Percentiles rank a stretch among this genome's conserved stretches.
Evolutionary conservation across 2,329 filamentous ascomycete species (phyloP).

Genomic region (Xylaria sp.): DNA sequence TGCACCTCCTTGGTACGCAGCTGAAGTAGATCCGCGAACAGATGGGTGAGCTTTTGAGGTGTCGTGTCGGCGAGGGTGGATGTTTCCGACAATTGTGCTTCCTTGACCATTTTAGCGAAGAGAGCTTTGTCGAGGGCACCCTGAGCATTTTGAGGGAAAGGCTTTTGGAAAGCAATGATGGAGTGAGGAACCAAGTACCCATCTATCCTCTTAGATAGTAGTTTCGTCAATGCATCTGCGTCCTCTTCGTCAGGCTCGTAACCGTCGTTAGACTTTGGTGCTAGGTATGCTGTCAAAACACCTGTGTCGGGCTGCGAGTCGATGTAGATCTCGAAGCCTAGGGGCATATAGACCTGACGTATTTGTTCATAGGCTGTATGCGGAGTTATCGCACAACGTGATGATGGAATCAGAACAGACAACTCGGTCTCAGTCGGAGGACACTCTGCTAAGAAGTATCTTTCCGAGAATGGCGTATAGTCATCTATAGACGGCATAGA

Average conservation of each 20-base stretch:
- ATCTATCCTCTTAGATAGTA: conserved; percentile 32
- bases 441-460: conserved; percentile 46
- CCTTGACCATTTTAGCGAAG: conserved; percentile 43
- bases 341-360: not conserved
- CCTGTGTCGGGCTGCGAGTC: not conserved
- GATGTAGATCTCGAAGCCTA: conserved; percentile 4
- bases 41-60: conserved; percentile 48
- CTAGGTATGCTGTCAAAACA: conserved; percentile 6
- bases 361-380: conserved; percentile 30
- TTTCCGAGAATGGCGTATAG: conserved; percentile 47
- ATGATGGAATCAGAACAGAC: conserved; percentile 46
- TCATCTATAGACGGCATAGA: conserved; percentile 52
- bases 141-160: conserved; percentile 42
- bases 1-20: conserved; percentile 47
- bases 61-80: conserved; percentile 14
- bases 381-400: conserved; percentile 39
- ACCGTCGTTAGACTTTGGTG: not conserved
- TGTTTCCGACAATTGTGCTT: conserved; percentile 28
- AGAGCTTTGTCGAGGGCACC: conserved; percentile 45
- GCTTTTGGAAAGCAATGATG: conserved; percentile 42
- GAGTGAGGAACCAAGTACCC: conserved; percentile 48
- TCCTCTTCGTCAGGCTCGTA: not conserved
- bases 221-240: conserved; percentile 17
- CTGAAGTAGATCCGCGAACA: conserved; percentile 54
- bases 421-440: not conserved